A percentile compares a stretch with the other conserved stretches of the same genome.
Evolutionary conservation across 768 basidiomycete genomes (phyloP).

Genomic region (Xerocomellus intermedius): DNA sequence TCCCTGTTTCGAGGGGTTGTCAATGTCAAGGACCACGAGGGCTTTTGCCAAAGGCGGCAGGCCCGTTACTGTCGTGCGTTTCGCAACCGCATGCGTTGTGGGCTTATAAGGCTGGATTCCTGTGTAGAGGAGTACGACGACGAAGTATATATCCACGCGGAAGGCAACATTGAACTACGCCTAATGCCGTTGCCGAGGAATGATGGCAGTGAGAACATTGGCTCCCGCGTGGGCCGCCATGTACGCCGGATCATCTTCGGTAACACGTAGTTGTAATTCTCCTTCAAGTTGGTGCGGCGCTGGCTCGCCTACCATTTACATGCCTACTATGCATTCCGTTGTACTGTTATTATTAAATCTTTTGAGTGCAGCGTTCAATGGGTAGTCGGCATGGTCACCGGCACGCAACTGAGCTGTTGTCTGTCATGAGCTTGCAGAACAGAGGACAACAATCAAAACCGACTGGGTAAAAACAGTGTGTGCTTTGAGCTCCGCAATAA

Average conservation of each 20-base stretch:
- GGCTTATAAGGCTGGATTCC: conserved; percentile 21
- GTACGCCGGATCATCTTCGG: conserved; percentile 32
- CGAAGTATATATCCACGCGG: conserved; percentile 29
- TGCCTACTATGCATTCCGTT: not conserved
- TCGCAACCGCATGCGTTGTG: conserved; percentile 22
- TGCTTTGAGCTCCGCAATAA: conserved; percentile 16
- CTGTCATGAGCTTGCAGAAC: not conserved
- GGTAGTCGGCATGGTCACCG: not conserved
- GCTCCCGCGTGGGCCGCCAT: conserved; percentile 27
- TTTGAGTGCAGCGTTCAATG: not conserved
- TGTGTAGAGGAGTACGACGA: conserved; percentile 26
- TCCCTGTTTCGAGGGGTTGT: conserved; percentile 30
- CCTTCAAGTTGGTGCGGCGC: conserved; percentile 8
- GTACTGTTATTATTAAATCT: not conserved
- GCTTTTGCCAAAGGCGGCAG: conserved; percentile 4
- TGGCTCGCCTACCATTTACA: conserved; percentile 14
- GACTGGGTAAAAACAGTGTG: conserved; percentile 1
- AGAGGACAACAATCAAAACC: conserved; percentile 1
- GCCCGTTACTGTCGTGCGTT: conserved; percentile 25
- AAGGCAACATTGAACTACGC: conserved; percentile 24
- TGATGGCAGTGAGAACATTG: conserved; percentile 8
- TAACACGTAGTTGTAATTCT: not conserved
- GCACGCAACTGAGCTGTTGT: conserved; percentile 13
- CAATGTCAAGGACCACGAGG: conserved; percentile 19
- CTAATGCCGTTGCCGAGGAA: conserved; percentile 14